Evolutionary conservation across 208 protist species (phyloP), one percentile per base, ranked within the genome.

Genomic region (Leishmania guyanensis): DNA sequence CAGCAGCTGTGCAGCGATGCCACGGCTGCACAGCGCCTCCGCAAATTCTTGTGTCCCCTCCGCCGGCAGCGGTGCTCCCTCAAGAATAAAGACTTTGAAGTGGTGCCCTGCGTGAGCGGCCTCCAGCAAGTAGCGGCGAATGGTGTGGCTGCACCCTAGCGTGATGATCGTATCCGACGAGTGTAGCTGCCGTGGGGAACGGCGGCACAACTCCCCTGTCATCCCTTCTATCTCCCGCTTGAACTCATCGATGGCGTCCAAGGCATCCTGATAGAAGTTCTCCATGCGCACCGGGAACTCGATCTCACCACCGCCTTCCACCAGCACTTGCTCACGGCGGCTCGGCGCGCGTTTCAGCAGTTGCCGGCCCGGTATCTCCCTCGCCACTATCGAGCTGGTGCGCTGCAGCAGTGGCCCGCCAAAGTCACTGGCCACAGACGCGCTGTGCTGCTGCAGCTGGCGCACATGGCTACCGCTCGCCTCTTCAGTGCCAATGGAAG

Each of bases 71-170:
- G 98, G 98, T 14, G 94, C 90, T 48, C 91, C 94, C 80, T 99
- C 98, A 46, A 97, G 91, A 14, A 99, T 94, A 51, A 99, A 96
- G 2, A 99, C 98, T 58, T 98, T 92, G 84, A 99, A 99, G 53
- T 84, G 39, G 22, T 84, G 73, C 3, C 83, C 86, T 3, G 72
- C 84, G 39, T 50, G 58, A 9, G 85, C 85, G 0, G 91, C 92
- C 43, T 86, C 74, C 22, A 94, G 72, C 22, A 97, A 80, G 82
- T 93, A 97, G 53, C 83, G 85, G 14, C 78, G 86, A 6, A 88
- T 93, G 10, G 93, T 93, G 86, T 97, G 65, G 70, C 86, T 95
- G 89, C 89, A 92, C 29, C 94, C 92, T 39, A 95, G 84, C 29
- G 91, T 96, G 58, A 97, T 89, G 66, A 97, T 88, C 12, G 90